Percentiles rank a stretch among this genome's conserved stretches.
Conservation (phyloP, 495 filamentous ascomycete species). For the Aspergillus egyptiacus region DNA sequence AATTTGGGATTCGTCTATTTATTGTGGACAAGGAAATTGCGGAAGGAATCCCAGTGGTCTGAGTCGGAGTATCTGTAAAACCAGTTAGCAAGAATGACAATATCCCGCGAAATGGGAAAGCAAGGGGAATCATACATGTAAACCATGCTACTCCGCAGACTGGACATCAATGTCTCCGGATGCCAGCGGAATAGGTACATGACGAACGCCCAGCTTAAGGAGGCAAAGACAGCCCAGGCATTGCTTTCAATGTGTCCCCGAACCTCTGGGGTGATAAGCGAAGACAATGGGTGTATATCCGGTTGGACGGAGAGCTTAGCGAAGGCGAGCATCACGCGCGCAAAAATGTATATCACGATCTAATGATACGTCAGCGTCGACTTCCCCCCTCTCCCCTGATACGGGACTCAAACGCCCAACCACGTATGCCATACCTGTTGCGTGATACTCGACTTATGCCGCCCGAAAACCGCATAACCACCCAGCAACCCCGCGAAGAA, state of each 20-base stretch:
- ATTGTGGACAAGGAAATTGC: conserved; percentile 77
- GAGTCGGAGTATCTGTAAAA: conserved; percentile 56
- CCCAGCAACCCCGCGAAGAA: conserved; percentile 89
- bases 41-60: conserved; percentile 76
- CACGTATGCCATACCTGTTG: conserved; percentile 71
- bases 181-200: conserved; percentile 96
- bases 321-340: conserved; percentile 75
- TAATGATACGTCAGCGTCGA: conserved; percentile 10
- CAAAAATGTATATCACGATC: conserved; percentile 97
- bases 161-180: conserved; percentile 80
- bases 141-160: conserved; percentile 91
- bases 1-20: conserved; percentile 48
- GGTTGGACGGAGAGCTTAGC: conserved; percentile 77
- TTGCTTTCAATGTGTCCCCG: conserved; percentile 53
- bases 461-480: conserved; percentile 89
- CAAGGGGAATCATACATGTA: conserved; percentile 75
- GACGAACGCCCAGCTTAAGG: conserved; percentile 79
- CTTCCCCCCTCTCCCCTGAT: too few relatives aligned
- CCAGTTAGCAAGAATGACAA: conserved; percentile 20
- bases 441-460: conserved; percentile 74
- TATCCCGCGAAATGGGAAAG: background rate
- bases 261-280: conserved; percentile 36
- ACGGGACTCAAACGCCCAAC: too few relatives aligned
- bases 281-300: conserved; percentile 40
- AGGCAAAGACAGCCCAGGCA: conserved; percentile 89